Evolutionary conservation across 2,329 filamentous ascomycete species (phyloP).

Genomic region (Beauveria sp.): DNA sequence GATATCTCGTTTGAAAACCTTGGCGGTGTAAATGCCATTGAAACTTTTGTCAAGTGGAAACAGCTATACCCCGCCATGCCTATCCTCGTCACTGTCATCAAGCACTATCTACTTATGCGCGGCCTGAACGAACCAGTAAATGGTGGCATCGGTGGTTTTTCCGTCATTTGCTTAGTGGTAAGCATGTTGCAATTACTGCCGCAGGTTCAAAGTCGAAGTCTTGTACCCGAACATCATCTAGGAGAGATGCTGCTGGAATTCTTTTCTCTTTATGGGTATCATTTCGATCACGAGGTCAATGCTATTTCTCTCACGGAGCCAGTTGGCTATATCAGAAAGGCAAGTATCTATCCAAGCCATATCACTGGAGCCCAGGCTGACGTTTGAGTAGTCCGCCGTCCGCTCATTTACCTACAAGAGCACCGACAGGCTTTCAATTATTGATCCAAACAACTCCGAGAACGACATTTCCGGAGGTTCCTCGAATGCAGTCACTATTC

Average conservation of each 20-base stretch:
- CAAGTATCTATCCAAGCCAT: constrained; percentile 27
- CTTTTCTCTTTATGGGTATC: constrained; percentile 79
- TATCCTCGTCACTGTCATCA: constrained; percentile 76
- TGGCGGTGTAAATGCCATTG: constrained; percentile 70
- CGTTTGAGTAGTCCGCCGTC: constrained; percentile 32
- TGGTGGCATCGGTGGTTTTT: constrained; percentile 89
- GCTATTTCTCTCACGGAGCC: constrained; percentile 73
- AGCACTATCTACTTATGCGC: constrained; percentile 86
- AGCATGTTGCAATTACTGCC: constrained; percentile 80
- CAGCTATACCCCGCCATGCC: constrained; percentile 75
- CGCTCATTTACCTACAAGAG: constrained; percentile 48
- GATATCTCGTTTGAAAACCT: constrained; percentile 94
- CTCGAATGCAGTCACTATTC: constrained; percentile 57
- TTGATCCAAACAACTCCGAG: constrained; percentile 76
- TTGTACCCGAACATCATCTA: constrained; percentile 58
- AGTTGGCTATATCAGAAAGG: constrained; percentile 65
- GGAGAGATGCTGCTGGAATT: constrained; percentile 82
- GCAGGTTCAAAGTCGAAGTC: constrained; percentile 52
- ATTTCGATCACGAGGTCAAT: constrained; percentile 61
- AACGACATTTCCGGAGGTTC: constrained; percentile 93
- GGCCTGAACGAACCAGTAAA: constrained; percentile 85
- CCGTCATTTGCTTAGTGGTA: constrained; percentile 86
- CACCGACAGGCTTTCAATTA: constrained; percentile 67
- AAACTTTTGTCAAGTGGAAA: constrained; percentile 78
- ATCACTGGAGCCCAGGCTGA: constrained; percentile 3